Evolutionary conservation across 2,329 filamentous ascomycete genomes (phyloP), one percentile per base, ranked within the genome.

Genomic region (Cordyceps cateniannulata): DNA sequence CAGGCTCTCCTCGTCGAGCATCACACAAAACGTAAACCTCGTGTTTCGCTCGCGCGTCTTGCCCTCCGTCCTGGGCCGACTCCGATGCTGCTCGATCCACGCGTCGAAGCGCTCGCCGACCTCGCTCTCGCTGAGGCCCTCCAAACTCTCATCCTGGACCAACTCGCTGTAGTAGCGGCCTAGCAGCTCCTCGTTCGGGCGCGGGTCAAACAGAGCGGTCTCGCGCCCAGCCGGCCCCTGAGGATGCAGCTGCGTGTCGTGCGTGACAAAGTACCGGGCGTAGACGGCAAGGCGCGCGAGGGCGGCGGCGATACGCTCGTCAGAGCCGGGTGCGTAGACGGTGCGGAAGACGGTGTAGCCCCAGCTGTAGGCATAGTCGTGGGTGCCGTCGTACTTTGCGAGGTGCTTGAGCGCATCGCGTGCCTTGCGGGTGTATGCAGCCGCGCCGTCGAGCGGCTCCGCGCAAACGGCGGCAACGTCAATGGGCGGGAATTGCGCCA

Each of bases 321-420:
- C 59, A 6, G 65, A 66, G 1, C 57, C 65, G 2, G 63, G 54
- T 12, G 59, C 50, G 54, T 68, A 68, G 32, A 65, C 62, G 27
- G 65, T 67, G 54, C 64, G 65, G 58, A 67, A 67, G 42, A 67
- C 63, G 25, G 64, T 64, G 57, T 62, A 68, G 1, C 64, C 66
- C 65, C 64, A 66, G n/a, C 62, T 66, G n/a, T 65, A 67, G 49
- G 61, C 59, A n/a, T 67, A 65, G 54, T 38, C 62, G 38, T 68
- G 66, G 27, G 63, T 65, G 27, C 63, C 44, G 50, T 68, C 65
- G 56, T 68, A 38, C 20, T 56, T 10, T 40, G 63, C 55, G 6
- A 67, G 62, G 27, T 63, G 51, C 40, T 32, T 62, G 35, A 68
- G 20, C 10, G 59, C 38, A 1, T 42, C 32, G 49, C 63, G 51